Evolutionary conservation across 2,329 filamentous ascomycete genomes (phyloP).

Genomic region (Fusarium nematophilum): DNA sequence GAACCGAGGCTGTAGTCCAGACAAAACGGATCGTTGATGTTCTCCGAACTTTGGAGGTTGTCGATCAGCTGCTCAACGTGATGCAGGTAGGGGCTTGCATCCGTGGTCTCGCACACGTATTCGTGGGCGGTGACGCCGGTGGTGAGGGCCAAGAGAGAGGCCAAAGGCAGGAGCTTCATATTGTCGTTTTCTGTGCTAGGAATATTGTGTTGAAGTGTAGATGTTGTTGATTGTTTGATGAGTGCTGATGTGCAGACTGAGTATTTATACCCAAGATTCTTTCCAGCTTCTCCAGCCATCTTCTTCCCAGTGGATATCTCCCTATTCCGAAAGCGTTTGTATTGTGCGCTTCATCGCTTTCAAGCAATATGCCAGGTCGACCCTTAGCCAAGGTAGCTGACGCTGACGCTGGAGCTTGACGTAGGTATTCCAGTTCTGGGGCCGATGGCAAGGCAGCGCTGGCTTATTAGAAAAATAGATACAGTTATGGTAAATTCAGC

Average conservation of each 20-base stretch:
- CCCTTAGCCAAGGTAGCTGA: too few relatives aligned
- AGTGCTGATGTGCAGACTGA: background rate
- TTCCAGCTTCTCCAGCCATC: background rate
- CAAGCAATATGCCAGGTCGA: too few relatives aligned
- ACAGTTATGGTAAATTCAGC: too few relatives aligned
- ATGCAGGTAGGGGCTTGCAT: constrained; percentile 1
- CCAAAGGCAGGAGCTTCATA: background rate
- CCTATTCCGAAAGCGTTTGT: too few relatives aligned
- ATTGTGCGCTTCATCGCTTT: too few relatives aligned
- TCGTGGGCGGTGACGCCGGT: background rate
- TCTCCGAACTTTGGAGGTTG: background rate
- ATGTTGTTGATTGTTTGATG: background rate
- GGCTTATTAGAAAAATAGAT: too few relatives aligned
- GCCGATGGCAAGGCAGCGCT: too few relatives aligned
- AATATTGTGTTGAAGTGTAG: background rate
- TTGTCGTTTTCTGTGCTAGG: background rate
- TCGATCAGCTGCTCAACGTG: background rate
- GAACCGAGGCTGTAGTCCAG: constrained; percentile 1
- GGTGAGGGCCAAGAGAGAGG: background rate
- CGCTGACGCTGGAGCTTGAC: too few relatives aligned
- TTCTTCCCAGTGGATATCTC: too few relatives aligned
- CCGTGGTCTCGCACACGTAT: background rate
- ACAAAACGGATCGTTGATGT: background rate
- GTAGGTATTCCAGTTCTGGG: too few relatives aligned
- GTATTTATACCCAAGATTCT: background rate